Percentiles rank a stretch among this genome's conserved stretches.
phyloP scores from a whole-genome alignment of 805 yeast species.

The Clavispora fructus region DNA sequence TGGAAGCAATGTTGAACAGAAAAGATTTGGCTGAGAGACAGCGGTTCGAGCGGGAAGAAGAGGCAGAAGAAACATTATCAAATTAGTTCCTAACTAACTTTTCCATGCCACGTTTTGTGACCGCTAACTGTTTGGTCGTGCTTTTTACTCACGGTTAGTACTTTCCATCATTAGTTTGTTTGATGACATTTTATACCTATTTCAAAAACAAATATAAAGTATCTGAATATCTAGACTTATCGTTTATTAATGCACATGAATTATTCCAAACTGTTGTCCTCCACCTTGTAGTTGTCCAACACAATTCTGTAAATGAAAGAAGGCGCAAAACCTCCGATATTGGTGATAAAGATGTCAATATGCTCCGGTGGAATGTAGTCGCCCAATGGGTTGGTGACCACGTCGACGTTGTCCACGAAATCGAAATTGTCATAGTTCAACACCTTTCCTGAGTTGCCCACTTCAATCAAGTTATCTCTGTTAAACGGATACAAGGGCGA shows the following conservation, averaged over 20 bases:
- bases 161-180: too few species aligned
- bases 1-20: slow-evolving; percentile 40
- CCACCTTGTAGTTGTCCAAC: slow-evolving; percentile 85
- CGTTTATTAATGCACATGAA: slow-evolving; percentile 1
- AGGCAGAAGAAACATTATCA: slow-evolving; percentile 26
- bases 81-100: neutral
- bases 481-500: slow-evolving; percentile 92
- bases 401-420: slow-evolving; percentile 67
- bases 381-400: slow-evolving; percentile 74
- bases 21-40: slow-evolving; percentile 31
- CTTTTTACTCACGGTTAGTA: too few species aligned
- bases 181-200: neutral
- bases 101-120: too few species aligned
- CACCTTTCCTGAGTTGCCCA: slow-evolving; percentile 90
- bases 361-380: slow-evolving; percentile 93
- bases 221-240: neutral
- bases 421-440: slow-evolving; percentile 67
- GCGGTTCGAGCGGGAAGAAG: slow-evolving; percentile 32
- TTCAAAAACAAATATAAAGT: neutral
- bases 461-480: slow-evolving; percentile 76
- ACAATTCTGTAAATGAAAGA: slow-evolving; percentile 93
- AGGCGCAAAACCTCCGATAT: slow-evolving; percentile 95
- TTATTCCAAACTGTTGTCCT: slow-evolving; percentile 52
- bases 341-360: slow-evolving; percentile 90
- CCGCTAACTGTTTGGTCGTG: too few species aligned